Evolutionary conservation across 495 filamentous ascomycete species (phyloP).

Genomic region (Tuber calosporum): DNA sequence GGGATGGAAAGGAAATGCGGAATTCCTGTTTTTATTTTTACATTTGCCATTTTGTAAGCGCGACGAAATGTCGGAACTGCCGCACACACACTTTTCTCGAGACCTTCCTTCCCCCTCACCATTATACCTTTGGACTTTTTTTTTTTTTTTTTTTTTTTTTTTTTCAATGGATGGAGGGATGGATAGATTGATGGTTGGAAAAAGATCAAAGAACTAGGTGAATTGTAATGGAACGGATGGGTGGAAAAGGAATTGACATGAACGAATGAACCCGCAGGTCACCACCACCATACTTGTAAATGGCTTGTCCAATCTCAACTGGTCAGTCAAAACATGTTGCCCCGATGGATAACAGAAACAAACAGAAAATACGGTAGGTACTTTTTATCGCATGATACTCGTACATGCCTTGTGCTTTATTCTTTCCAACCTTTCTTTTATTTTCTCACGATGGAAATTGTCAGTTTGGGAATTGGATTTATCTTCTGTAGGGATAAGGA

Average conservation of each 20-base stretch:
- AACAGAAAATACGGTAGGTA: background rate
- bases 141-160: conserved; percentile 16
- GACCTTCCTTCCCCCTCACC: background rate
- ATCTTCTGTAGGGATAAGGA: background rate
- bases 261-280: conserved; percentile 6
- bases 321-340: background rate
- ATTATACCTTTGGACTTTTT: background rate
- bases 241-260: background rate
- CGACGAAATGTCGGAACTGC: background rate
- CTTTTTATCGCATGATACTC: background rate
- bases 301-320: background rate
- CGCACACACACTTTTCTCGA: background rate
- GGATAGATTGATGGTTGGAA: conserved; percentile 6
- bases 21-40: conserved; percentile 4
- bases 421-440: background rate
- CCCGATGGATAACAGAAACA: background rate
- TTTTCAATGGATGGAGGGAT: conserved; percentile 14
- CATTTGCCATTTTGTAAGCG: conserved; percentile 3
- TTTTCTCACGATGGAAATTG: background rate
- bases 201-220: background rate
- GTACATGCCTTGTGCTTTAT: background rate
- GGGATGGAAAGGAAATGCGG: background rate
- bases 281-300: too few relatives aligned
- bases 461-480: background rate
- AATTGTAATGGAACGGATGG: conserved; percentile 12